phyloP scores from a whole-genome alignment of 306 rosid species.

The Gastrolobium bilobum region DNA sequence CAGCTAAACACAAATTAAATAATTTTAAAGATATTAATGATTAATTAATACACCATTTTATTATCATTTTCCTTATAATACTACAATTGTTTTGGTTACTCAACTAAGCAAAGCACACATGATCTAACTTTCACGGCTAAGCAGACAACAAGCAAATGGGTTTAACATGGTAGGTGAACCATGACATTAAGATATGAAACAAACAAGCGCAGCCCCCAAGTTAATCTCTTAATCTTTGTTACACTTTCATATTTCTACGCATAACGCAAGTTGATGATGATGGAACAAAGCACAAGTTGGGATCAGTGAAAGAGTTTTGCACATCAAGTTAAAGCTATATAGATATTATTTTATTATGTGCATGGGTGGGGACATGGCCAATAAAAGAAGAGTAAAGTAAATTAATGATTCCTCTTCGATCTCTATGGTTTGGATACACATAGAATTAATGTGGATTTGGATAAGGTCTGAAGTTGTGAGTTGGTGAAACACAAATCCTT shows the following conservation, averaged over 20 bases:
- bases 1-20: constrained; percentile 15
- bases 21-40: neutral
- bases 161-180: constrained; percentile 51
- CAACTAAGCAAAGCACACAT: constrained; percentile 32
- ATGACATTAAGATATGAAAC: constrained; percentile 40
- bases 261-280: constrained; percentile 63
- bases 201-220: constrained; percentile 32
- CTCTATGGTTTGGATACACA: constrained; percentile 24
- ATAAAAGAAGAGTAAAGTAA: constrained; percentile 45
- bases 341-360: constrained; percentile 2
- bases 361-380: constrained; percentile 50
- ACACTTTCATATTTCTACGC: constrained; percentile 57
- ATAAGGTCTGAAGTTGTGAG: constrained; percentile 74
- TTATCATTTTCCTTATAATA: neutral
- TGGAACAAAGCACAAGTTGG: constrained; percentile 49
- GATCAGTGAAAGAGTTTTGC: constrained; percentile 48
- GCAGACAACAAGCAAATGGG: constrained; percentile 38
- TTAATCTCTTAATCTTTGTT: constrained; percentile 19
- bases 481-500: constrained; percentile 82
- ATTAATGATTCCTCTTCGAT: constrained; percentile 43
- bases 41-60: constrained; percentile 4
- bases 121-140: constrained; percentile 53
- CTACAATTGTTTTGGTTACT: constrained; percentile 9
- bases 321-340: constrained; percentile 45
- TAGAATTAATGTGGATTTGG: constrained; percentile 56